Conservation (phyloP, 345 rosid genomes). For the Hypericum androsaemum region DNA sequence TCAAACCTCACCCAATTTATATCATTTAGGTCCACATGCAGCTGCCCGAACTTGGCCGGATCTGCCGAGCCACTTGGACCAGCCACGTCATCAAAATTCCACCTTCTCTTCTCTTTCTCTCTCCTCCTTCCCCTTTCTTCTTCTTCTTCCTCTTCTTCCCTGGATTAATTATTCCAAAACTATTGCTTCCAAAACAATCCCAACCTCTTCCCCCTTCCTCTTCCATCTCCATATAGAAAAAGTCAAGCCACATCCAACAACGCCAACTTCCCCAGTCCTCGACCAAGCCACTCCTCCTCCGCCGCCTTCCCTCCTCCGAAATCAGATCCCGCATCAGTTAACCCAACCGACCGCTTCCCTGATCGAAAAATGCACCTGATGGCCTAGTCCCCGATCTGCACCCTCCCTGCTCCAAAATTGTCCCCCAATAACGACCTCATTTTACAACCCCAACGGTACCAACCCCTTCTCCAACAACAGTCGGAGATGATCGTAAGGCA, state of each 20-base stretch:
- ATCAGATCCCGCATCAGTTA: background rate
- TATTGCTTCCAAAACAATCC: conserved; percentile 22
- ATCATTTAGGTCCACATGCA: too few relatives aligned
- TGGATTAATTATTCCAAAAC: too few relatives aligned
- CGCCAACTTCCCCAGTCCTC: too few relatives aligned
- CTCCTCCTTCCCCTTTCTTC: too few relatives aligned
- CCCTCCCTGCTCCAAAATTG: too few relatives aligned
- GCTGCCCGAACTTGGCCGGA: too few relatives aligned
- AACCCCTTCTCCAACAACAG: conserved; percentile 3
- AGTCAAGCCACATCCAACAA: conserved; percentile 49
- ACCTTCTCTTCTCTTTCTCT: too few relatives aligned
- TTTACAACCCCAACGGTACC: conserved; percentile 19
- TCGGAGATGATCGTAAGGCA: background rate
- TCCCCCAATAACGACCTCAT: conserved; percentile 17
- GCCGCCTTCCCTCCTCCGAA: conserved; percentile 42
- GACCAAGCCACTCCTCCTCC: conserved; percentile 34
- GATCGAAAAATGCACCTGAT: conserved; percentile 57
- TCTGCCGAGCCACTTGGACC: too few relatives aligned
- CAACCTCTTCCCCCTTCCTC: conserved; percentile 14
- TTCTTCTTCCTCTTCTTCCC: too few relatives aligned
- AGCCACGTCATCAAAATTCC: too few relatives aligned
- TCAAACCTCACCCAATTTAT: too few relatives aligned
- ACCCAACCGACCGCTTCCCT: conserved; percentile 10
- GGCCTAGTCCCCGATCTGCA: too few relatives aligned
- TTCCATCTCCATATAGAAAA: conserved; percentile 32